phyloP scores from a whole-genome alignment of 2,329 filamentous ascomycete genomes.

The Xylaria arbuscula region DNA sequence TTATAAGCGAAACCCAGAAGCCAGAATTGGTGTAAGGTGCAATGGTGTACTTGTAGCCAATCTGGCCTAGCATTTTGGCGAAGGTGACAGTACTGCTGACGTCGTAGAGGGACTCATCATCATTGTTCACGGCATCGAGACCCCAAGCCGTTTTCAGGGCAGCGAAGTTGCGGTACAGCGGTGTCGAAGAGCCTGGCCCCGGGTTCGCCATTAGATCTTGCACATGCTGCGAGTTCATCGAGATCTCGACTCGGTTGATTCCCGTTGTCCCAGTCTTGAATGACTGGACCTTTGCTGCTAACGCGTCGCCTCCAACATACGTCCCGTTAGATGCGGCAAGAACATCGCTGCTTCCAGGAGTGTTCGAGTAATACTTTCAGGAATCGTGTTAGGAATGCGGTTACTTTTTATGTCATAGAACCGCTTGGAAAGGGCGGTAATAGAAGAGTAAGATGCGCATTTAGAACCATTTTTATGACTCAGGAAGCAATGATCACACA shows the following conservation, averaged over 20 bases:
- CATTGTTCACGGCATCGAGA: slow-evolving; percentile 60
- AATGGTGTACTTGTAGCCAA: slow-evolving; percentile 58
- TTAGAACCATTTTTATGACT: not conserved
- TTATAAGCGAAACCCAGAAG: slow-evolving; percentile 53
- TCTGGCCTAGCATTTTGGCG: slow-evolving; percentile 54
- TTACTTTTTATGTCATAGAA: not conserved
- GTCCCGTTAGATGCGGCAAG: slow-evolving; percentile 54
- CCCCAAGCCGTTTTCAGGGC: slow-evolving; percentile 55
- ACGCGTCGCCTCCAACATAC: slow-evolving; percentile 61
- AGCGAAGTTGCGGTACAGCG: slow-evolving; percentile 55
- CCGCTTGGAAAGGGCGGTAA: not conserved
- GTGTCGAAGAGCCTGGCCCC: slow-evolving; percentile 50
- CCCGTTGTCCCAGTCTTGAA: slow-evolving; percentile 53
- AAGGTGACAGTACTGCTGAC: slow-evolving; percentile 56
- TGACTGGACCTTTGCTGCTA: slow-evolving; percentile 59
- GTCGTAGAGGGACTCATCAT: slow-evolving; percentile 59
- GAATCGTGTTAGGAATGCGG: slow-evolving; percentile 1
- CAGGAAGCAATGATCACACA: too few relatives aligned
- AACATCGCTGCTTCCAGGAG: slow-evolving; percentile 52
- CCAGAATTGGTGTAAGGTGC: slow-evolving; percentile 56
- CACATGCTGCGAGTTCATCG: slow-evolving; percentile 58
- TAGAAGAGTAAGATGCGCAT: not conserved
- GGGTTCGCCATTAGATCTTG: slow-evolving; percentile 52
- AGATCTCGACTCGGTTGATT: slow-evolving; percentile 56
- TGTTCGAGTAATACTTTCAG: slow-evolving; percentile 56